phyloP scores from a whole-genome alignment of 345 rosid species.

The Gossypium mustelinum region DNA sequence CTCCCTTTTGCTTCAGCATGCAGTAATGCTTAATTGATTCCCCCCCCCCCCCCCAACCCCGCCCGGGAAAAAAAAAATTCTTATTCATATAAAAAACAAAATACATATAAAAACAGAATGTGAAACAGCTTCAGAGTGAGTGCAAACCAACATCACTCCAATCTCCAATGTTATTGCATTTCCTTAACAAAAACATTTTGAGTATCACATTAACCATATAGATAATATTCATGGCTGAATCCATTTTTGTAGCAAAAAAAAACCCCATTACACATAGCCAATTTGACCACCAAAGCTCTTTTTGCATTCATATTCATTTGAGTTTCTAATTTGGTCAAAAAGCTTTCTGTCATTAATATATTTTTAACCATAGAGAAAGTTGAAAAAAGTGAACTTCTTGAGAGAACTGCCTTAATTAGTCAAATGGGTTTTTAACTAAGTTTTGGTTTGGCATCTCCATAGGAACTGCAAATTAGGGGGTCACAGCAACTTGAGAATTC shows the following conservation, averaged over 20 bases:
- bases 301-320: neutral
- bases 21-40: neutral
- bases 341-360: neutral
- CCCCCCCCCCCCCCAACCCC: neutral
- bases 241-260: no score
- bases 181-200: no score
- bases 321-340: neutral
- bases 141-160: no score
- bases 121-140: no score
- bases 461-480: neutral
- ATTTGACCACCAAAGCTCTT: neutral
- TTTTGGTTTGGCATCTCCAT: neutral
- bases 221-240: no score
- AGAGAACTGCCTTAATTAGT: neutral
- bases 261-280: neutral
- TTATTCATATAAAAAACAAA: neutral
- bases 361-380: neutral
- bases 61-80: neutral
- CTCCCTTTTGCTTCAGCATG: constrained; percentile 24
- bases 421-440: neutral
- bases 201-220: no score
- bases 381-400: neutral
- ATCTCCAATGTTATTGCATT: no score
- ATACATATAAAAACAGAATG: neutral
- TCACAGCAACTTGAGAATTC: neutral